Evolutionary conservation across 2,329 filamentous ascomycete genomes (phyloP), one percentile per base, ranked within the genome.

Genomic region (Tolypocladium tundrense): DNA sequence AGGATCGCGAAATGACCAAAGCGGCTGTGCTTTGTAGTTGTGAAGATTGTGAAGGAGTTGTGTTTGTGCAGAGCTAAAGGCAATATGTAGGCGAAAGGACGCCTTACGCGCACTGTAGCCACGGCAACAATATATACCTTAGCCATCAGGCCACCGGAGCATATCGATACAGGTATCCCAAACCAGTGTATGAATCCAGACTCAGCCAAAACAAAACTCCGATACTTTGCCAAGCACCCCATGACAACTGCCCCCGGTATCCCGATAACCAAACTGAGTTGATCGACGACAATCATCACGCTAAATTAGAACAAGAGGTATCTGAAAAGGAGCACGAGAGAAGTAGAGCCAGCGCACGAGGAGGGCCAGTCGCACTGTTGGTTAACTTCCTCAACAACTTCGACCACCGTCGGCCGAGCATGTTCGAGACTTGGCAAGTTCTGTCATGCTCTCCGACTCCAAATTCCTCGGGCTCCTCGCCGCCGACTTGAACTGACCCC

Each of bases 361-460:
- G 10, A 16, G 19, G 6, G 21, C 16, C 39, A 21, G 24, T 43
- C 27, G 41, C 59, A 19, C 11, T 16, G 8, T 13, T 21, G 3
- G 1, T 14, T 11, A 27, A 16, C 16, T 3, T 11, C 19, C 31
- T 57, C 57, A 55, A 56, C 11, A 33, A 40, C 19, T 41, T 45
- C 56, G 54, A 21, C 55, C 57, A 8, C 60, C 66, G 52, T 73
- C 72, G 31, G 75, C 70, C 1, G 73, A 75, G 45, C 62, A 67
- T 1, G 73, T 69, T 27, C 72, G 66, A 53, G 68, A 71, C 50
- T 70, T 70, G 4, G 78, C 75, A 31, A 82, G 67, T 62, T 80
- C 79, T 16, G 76, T 79, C 68, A 78, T 78, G 64, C 78, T 81
- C 61, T 82, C 79, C 54, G 70, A 79, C 60, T 79, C 79, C 56